Evolutionary conservation across 768 basidiomycete species (phyloP), one percentile per base, ranked within the genome.

Genomic region (Filobasidium floriforme): DNA sequence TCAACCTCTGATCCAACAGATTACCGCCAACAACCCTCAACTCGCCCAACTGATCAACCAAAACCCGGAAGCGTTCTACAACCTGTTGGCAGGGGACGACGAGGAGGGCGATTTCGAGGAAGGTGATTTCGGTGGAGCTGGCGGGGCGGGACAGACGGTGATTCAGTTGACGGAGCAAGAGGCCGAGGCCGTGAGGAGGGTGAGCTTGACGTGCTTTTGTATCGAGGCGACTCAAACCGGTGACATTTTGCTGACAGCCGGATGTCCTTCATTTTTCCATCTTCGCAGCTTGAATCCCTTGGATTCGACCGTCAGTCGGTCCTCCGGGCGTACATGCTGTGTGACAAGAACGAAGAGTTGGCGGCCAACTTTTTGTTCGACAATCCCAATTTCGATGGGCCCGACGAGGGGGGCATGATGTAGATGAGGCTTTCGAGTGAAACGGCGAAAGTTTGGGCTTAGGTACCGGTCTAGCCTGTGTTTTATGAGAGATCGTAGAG

Each of bases 291-390:
- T 68, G 85, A 90, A 79, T 87, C 81, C 0, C 85, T 98, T 55
- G 94, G 96, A 0, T 98, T 99, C 78, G 78, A 89, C 19, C 84
- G 90, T 46, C 83, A 92, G 52, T 81, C 82, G 0, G 94, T 83
- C n/a, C 80, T 93, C 41, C 85, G 97, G 78, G 96, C 96, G 0
- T 99, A 89, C 79, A 68, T 79, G 64, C 67, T 78, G 11, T 97
- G 93, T 78, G 96, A 92, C 77, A 92, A 90, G 84, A 92, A 98
- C 75, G 96, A 98, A 80, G 92, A 97, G 75, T 80, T 93, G 22
- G 92, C 96, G 10, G 96, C 94, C 15, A 96, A 96, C 75, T 94
- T 87, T 73, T 79, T 97, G 72, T 93, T 97, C 69, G 92, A 94
- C 60, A 68, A 68, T 54, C 67, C 67, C 22, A 62, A 68, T 59